Conservation (phyloP, 176 grass and related monocot species). For the Panicum miliaceum region DNA sequence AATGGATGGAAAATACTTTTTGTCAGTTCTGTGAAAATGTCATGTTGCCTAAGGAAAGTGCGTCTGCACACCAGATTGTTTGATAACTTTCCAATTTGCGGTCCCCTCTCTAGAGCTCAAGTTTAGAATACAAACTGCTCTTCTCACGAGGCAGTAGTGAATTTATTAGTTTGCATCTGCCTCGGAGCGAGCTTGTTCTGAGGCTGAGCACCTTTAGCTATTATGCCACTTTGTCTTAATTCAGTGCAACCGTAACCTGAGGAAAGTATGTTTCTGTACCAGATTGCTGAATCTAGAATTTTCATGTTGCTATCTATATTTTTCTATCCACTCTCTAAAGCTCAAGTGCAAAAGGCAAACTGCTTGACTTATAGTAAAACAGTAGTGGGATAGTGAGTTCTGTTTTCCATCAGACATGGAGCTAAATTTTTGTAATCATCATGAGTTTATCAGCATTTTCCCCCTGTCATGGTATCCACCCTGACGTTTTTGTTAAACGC, state of each 20-base stretch:
- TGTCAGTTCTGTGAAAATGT: background rate
- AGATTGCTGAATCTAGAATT: background rate
- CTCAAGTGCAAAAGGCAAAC: slow-evolving; percentile 3
- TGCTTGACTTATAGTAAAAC: slow-evolving; percentile 1
- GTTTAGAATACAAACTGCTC: background rate
- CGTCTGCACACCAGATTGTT: background rate
- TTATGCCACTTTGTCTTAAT: background rate
- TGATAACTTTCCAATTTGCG: background rate
- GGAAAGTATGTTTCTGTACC: background rate
- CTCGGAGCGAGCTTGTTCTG: background rate
- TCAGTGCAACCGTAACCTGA: background rate
- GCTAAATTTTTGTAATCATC: background rate
- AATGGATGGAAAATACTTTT: background rate
- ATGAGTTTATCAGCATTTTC: slow-evolving; percentile 9
- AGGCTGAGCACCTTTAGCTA: background rate
- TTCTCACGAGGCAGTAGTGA: background rate
- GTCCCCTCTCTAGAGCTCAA: background rate
- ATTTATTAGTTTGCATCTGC: slow-evolving; percentile 21
- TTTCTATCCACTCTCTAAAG: background rate
- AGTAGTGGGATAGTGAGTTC: background rate
- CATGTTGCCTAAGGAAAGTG: background rate
- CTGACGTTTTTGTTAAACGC: slow-evolving; percentile 9
- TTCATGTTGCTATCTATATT: background rate
- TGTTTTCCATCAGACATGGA: slow-evolving; percentile 3
- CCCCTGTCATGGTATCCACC: background rate